Evolutionary conservation across 495 filamentous ascomycete species (phyloP).

Genomic region (Penicillium canariense): DNA sequence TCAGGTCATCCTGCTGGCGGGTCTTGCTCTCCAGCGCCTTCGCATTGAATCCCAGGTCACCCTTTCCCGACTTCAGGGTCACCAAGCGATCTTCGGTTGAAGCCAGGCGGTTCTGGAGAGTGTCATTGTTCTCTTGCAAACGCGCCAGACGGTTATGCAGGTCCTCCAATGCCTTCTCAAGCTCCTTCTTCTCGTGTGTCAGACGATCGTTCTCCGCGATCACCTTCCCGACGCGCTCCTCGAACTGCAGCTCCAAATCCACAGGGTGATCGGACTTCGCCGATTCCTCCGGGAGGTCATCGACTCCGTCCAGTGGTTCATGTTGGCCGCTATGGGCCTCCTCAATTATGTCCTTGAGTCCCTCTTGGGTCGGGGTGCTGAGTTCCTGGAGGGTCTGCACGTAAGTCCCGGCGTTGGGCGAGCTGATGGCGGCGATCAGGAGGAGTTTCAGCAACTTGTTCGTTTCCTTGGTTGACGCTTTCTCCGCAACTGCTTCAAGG

Average conservation of each 20-base stretch:
- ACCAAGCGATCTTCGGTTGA: slow-evolving; percentile 49
- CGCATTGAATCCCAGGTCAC: slow-evolving; percentile 42
- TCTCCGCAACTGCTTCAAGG: slow-evolving; percentile 58
- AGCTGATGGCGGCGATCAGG: slow-evolving; percentile 59
- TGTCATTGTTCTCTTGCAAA: slow-evolving; percentile 58
- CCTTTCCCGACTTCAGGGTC: slow-evolving; percentile 44
- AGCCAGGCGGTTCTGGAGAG: slow-evolving; percentile 43
- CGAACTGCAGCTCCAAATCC: slow-evolving; percentile 52
- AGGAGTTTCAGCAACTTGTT: slow-evolving; percentile 63
- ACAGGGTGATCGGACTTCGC: slow-evolving; percentile 35
- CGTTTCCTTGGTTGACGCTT: slow-evolving; percentile 38
- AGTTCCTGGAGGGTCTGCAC: slow-evolving; percentile 51
- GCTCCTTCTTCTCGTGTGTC: slow-evolving; percentile 51
- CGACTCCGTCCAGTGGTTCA: slow-evolving; percentile 34
- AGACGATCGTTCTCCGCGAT: slow-evolving; percentile 49
- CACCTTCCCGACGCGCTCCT: slow-evolving; percentile 53
- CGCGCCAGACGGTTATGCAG: slow-evolving; percentile 55
- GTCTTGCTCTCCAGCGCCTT: slow-evolving; percentile 47
- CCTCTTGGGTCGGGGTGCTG: slow-evolving; percentile 43
- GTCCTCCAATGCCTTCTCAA: slow-evolving; percentile 52
- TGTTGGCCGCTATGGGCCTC: slow-evolving; percentile 45
- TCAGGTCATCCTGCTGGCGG: slow-evolving; percentile 55
- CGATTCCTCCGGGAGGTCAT: slow-evolving; percentile 37
- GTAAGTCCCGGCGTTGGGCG: slow-evolving; percentile 53
- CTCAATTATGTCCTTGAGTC: slow-evolving; percentile 50